Evolutionary conservation across 768 basidiomycete species (phyloP).

Genomic region (Boletus sp.): DNA sequence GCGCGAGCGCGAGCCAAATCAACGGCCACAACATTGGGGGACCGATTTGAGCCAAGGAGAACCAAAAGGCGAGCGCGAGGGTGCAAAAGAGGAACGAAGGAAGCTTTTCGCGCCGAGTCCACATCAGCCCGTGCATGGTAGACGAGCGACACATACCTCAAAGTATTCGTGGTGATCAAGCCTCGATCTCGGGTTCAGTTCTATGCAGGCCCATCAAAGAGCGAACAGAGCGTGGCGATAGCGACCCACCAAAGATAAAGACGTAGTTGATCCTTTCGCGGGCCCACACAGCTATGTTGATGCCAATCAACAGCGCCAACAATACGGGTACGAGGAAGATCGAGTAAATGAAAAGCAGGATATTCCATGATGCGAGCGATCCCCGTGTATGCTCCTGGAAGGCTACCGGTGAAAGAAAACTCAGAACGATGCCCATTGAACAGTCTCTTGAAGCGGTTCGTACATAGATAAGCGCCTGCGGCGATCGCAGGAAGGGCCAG

Average conservation of each 20-base stretch:
- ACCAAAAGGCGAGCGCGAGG: conserved; percentile 77
- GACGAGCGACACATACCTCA: conserved; percentile 41
- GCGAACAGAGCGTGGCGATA: not conserved
- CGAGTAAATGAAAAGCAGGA: conserved; percentile 74
- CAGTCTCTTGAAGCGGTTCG: not conserved
- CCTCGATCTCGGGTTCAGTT: conserved; percentile 64
- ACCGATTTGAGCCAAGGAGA: conserved; percentile 71
- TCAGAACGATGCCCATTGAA: not conserved
- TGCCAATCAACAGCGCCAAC: conserved; percentile 71
- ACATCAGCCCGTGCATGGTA: not conserved
- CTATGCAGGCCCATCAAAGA: conserved; percentile 31
- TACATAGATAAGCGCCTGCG: conserved; percentile 60
- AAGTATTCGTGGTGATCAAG: conserved; percentile 79
- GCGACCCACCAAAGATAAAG: conserved; percentile 75
- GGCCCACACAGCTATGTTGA: conserved; percentile 79
- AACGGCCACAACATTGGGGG: conserved; percentile 74
- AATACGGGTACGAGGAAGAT: conserved; percentile 70
- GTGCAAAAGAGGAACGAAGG: conserved; percentile 70
- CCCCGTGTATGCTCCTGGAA: conserved; percentile 48
- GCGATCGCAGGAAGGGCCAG: conserved; percentile 66
- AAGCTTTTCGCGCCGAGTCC: conserved; percentile 42
- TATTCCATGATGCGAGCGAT: conserved; percentile 64
- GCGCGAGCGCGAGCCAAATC: conserved; percentile 70
- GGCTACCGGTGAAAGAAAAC: conserved; percentile 39
- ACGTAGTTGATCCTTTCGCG: conserved; percentile 81